Conservation (phyloP, 2,329 filamentous ascomycete genomes). For the Exophiala phaeomuriformis region DNA sequence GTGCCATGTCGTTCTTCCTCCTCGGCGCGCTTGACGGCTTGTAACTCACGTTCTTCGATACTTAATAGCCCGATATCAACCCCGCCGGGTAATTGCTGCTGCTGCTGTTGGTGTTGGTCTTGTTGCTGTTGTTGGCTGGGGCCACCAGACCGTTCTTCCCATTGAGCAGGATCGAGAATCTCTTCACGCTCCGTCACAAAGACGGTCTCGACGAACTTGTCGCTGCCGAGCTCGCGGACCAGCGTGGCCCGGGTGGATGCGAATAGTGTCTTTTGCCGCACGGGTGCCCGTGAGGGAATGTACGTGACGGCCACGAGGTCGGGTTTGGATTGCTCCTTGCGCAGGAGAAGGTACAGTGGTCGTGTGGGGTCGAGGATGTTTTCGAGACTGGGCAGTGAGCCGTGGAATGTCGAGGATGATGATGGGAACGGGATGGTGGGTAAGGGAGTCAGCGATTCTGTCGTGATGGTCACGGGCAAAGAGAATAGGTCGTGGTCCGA, state of each 20-base stretch:
- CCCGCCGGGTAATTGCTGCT: slow-evolving; percentile 23
- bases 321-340: slow-evolving; percentile 28
- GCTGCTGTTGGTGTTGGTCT: slow-evolving; percentile 33
- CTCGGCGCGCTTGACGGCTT: slow-evolving; percentile 53
- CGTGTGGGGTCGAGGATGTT: slow-evolving; percentile 48
- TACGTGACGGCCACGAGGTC: slow-evolving; percentile 51
- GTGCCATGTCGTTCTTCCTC: slow-evolving; percentile 51
- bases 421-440: slow-evolving; percentile 35
- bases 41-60: slow-evolving; percentile 52
- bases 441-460: slow-evolving; percentile 39
- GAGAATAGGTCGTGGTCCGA: slow-evolving; percentile 38
- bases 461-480: slow-evolving; percentile 41
- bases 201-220: slow-evolving; percentile 52
- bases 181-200: slow-evolving; percentile 55
- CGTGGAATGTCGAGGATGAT: slow-evolving; percentile 39
- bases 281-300: slow-evolving; percentile 55
- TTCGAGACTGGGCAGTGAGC: slow-evolving; percentile 44
- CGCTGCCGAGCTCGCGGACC: slow-evolving; percentile 52
- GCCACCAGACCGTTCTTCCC: slow-evolving; percentile 43
- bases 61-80: slow-evolving; percentile 50
- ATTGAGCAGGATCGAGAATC: slow-evolving; percentile 48
- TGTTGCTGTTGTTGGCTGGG: neutral
- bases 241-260: slow-evolving; percentile 57
- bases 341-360: slow-evolving; percentile 56
- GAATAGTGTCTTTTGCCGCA: slow-evolving; percentile 60